Percentiles rank a stretch among this genome's conserved stretches.
phyloP scores from a whole-genome alignment of 2,329 filamentous ascomycete genomes.

The Chaetomiaceae sp. region DNA sequence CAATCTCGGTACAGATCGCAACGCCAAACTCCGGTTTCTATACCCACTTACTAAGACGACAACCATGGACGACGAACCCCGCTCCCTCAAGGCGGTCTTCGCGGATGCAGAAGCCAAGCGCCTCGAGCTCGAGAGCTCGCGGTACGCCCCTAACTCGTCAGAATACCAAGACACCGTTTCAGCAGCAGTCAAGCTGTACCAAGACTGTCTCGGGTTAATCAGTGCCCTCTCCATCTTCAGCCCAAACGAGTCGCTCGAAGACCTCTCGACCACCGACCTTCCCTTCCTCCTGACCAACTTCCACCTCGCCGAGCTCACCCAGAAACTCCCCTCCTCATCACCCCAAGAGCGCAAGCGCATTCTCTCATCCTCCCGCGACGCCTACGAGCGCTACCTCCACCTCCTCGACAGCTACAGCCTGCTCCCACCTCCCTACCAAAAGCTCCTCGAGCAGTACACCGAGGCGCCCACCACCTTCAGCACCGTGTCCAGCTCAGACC shows the following conservation, averaged over 20 bases:
- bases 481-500: constrained; percentile 55
- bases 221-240: constrained; percentile 78
- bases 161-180: constrained; percentile 64
- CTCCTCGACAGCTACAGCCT: constrained; percentile 75
- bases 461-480: constrained; percentile 71
- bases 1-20: neutral
- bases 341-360: constrained; percentile 55
- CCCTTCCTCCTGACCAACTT: constrained; percentile 79
- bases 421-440: constrained; percentile 59
- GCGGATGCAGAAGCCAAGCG: constrained; percentile 48
- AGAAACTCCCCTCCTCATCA: constrained; percentile 55
- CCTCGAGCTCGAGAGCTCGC: constrained; percentile 57
- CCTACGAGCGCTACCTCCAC: constrained; percentile 75
- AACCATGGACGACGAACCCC: constrained; percentile 41
- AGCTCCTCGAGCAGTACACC: constrained; percentile 67
- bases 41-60: neutral
- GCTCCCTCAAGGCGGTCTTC: constrained; percentile 48
- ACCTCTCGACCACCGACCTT: constrained; percentile 77
- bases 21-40: too few species aligned
- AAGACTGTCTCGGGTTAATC: constrained; percentile 66
- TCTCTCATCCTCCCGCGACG: constrained; percentile 59
- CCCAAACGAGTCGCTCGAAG: constrained; percentile 82
- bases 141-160: constrained; percentile 58
- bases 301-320: constrained; percentile 73
- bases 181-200: constrained; percentile 64